Percentiles rank a stretch among this genome's conserved stretches.
These are phyloP conservation scores for Arabidopsis thaliana DNA, from an alignment of 345 rosid genomes.

Conservation along the genomic window DNA sequence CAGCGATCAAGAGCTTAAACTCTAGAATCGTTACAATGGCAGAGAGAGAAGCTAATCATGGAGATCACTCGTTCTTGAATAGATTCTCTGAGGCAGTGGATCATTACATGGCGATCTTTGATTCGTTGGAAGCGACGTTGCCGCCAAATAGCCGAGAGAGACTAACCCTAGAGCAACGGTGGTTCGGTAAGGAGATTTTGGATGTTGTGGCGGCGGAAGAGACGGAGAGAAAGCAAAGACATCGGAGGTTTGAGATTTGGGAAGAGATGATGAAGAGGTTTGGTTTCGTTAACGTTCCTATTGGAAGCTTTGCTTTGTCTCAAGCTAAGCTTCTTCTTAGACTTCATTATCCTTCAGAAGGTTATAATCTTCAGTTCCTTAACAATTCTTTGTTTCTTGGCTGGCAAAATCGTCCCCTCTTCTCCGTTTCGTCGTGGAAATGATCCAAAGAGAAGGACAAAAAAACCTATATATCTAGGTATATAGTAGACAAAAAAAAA, in stretches of 20 bases:
- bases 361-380: slow-evolving; percentile 76
- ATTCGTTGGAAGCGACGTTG: slow-evolving; percentile 89
- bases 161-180: slow-evolving; percentile 72
- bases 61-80: slow-evolving; percentile 65
- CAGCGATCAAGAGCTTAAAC: slow-evolving; percentile 65
- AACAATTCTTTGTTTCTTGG: slow-evolving; percentile 72
- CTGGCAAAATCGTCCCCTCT: slow-evolving; percentile 88
- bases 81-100: slow-evolving; percentile 85
- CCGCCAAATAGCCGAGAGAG: slow-evolving; percentile 91
- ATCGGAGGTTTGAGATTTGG: slow-evolving; percentile 74
- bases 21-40: slow-evolving; percentile 83
- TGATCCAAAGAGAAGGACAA: slow-evolving; percentile 6
- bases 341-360: slow-evolving; percentile 96
- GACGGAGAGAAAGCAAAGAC: slow-evolving; percentile 62
- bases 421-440: slow-evolving; percentile 93
- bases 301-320: slow-evolving; percentile 80
- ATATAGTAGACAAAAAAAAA: background rate
- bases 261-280: slow-evolving; percentile 66
- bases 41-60: slow-evolving; percentile 81
- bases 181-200: slow-evolving; percentile 87
- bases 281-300: slow-evolving; percentile 71
- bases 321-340: slow-evolving; percentile 93
- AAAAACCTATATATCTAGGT: slow-evolving; percentile 1
- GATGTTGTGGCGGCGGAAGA: slow-evolving; percentile 77
- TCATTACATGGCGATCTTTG: slow-evolving; percentile 75